Conservation (phyloP, 768 basidiomycete genomes). For the Rhodosporidiobolus odoratus region DNA sequence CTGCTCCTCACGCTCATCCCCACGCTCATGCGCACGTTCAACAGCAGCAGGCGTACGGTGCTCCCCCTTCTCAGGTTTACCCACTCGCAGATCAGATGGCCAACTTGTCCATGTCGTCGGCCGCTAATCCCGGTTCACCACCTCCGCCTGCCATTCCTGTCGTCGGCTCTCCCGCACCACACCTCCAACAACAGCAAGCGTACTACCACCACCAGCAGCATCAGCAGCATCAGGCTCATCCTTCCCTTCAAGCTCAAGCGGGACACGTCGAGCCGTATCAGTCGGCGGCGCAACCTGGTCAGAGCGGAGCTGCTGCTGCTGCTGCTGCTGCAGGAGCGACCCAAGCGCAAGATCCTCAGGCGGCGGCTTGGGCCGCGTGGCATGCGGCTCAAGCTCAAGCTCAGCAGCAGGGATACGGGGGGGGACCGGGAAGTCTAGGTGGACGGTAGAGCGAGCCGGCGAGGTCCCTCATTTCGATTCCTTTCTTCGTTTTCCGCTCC, state of each 20-base stretch:
- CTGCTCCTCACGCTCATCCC: no score
- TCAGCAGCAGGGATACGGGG: neutral
- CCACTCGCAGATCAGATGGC: no score
- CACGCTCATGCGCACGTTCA: neutral
- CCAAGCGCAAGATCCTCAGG: neutral
- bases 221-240: neutral
- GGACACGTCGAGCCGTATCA: neutral
- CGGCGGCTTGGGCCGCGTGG: slow-evolving; percentile 11
- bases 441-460: no score
- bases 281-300: neutral
- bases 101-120: neutral
- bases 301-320: no score
- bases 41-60: neutral
- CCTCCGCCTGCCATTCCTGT: neutral
- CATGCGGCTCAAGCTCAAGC: neutral
- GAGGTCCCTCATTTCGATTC: no score
- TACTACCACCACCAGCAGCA: neutral
- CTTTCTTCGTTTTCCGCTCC: no score
- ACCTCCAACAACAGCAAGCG: neutral
- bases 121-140: neutral
- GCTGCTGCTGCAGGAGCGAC: neutral
- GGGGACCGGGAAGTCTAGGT: no score
- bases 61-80: no score
- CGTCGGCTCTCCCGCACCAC: neutral
- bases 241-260: neutral